Evolutionary conservation across 164 flowering plant genomes (phyloP), one percentile per base, ranked within the genome.

Genomic region (Platanus orientalis): DNA sequence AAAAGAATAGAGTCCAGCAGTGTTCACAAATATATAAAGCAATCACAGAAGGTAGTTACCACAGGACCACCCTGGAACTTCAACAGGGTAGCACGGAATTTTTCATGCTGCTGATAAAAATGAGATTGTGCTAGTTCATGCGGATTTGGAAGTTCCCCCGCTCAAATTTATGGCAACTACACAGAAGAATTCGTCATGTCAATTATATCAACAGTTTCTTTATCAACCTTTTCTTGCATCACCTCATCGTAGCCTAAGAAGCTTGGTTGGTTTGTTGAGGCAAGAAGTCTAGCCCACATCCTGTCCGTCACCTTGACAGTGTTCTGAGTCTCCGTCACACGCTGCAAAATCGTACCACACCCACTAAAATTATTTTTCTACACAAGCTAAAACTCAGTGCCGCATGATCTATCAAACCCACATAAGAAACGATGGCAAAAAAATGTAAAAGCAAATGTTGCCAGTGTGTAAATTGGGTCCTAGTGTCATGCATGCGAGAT

Each of bases 261-360:
- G 67, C 86, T 83, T 19, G 90, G 90, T 58, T 85, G 90, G 47
- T 81, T 78, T 34, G 90, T 85, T 7, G 90, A 85, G 39, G 84
- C 73, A 19, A 85, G 71, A 6, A 83, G 75, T 75, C 90, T 69
- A 40, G 88, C 90, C 90, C 90, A 85, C 88, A 81, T 81, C 60
- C 90, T 66, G 68, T 83, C 90, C 3, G 86, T 81, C 24, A 83
- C 71, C 58, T 73, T 78, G 42, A 83, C 88, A 49, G 72, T 77
- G 71, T 83, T 75, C 44, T 73, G 83, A 14, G 34, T 57, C 69
- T 85, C 90, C 0, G 39, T 83, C 25, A 85, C 65, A n/a, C 84
- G 71, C 90, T 83, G 80, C 82, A 75, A 23, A 40, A 29, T 10
- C 11, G 54, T 13, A 27, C 10, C 62, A 23, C 7, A 25, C 48